phyloP scores from a whole-genome alignment of 257 asterid species.

The Paraleonurus japonicus region DNA sequence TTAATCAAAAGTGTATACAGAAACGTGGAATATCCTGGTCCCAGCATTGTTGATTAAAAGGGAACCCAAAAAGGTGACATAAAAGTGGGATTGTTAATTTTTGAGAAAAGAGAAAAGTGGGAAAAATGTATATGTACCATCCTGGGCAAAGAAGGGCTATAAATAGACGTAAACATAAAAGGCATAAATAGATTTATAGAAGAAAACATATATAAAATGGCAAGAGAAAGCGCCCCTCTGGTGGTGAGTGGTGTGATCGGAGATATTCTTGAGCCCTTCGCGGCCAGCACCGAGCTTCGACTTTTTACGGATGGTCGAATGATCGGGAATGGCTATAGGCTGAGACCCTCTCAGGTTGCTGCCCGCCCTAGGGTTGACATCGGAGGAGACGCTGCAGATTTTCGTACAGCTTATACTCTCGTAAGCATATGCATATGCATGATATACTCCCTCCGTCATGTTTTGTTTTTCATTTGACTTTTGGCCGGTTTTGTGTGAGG shows the following conservation, averaged over 20 bases:
- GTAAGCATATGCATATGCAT: slow-evolving; percentile 26
- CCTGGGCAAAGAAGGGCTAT: not conserved
- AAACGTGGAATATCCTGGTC: not conserved
- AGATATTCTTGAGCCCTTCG: slow-evolving; percentile 21
- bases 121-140: not conserved
- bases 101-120: not conserved
- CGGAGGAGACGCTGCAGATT: slow-evolving; percentile 29
- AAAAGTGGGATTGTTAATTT: not conserved
- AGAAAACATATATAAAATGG: not conserved
- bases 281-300: slow-evolving; percentile 21
- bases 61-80: not conserved
- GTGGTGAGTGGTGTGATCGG: slow-evolving; percentile 28
- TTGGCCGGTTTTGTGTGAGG: no score
- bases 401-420: slow-evolving; percentile 34
- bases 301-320: slow-evolving; percentile 10
- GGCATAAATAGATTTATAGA: not conserved
- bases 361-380: slow-evolving; percentile 33
- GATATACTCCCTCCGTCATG: no score
- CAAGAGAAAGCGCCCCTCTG: slow-evolving; percentile 23
- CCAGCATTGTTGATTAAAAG: not conserved
- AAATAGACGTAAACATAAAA: no score
- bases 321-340: slow-evolving; percentile 24
- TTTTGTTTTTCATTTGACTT: no score
- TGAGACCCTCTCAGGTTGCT: slow-evolving; percentile 33
- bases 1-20: no score